phyloP scores from a whole-genome alignment of 2,329 filamentous ascomycete genomes.

The Coniochaeta ligniaria region DNA sequence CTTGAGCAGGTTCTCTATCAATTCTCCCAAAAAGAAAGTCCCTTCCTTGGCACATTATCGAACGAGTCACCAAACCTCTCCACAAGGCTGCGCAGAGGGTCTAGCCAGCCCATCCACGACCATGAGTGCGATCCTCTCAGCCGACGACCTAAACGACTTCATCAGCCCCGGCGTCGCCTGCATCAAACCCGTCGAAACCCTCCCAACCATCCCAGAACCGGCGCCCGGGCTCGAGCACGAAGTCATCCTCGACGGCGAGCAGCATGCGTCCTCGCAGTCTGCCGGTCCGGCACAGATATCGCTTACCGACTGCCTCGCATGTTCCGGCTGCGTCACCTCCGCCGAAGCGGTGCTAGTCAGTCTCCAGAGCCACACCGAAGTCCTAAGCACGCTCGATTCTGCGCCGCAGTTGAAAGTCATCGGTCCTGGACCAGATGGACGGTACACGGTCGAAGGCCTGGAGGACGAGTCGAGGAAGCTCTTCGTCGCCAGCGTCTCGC shows the following conservation, averaged over 20 bases:
- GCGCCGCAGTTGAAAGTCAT: slow-evolving; percentile 41
- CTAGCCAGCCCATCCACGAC: slow-evolving; percentile 15
- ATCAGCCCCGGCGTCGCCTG: slow-evolving; percentile 96
- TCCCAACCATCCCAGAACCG: slow-evolving; percentile 56
- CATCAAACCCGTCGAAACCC: slow-evolving; percentile 93
- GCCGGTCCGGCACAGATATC: slow-evolving; percentile 82
- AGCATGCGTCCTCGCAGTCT: slow-evolving; percentile 42
- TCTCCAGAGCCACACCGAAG: slow-evolving; percentile 87
- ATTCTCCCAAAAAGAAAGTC: not conserved
- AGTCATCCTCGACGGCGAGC: slow-evolving; percentile 87
- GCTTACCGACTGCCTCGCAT: slow-evolving; percentile 93
- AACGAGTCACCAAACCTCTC: not conserved
- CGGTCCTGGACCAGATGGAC: slow-evolving; percentile 23
- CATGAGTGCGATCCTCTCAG: slow-evolving; percentile 97
- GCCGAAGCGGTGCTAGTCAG: slow-evolving; percentile 96
- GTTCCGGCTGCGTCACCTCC: slow-evolving; percentile 94
- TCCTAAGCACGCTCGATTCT: slow-evolving; percentile 73
- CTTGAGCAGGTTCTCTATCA: not conserved
- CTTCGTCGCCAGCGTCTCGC: slow-evolving; percentile 88
- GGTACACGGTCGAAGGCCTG: slow-evolving; percentile 38
- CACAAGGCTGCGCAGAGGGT: not conserved
- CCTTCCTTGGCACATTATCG: not conserved
- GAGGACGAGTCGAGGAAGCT: slow-evolving; percentile 60
- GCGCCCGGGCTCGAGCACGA: slow-evolving; percentile 54
- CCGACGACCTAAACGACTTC: slow-evolving; percentile 97